Percentiles rank a stretch among this genome's conserved stretches.
phyloP scores from a whole-genome alignment of 2,329 filamentous ascomycete genomes.

The Salinomyces thailandicus region DNA sequence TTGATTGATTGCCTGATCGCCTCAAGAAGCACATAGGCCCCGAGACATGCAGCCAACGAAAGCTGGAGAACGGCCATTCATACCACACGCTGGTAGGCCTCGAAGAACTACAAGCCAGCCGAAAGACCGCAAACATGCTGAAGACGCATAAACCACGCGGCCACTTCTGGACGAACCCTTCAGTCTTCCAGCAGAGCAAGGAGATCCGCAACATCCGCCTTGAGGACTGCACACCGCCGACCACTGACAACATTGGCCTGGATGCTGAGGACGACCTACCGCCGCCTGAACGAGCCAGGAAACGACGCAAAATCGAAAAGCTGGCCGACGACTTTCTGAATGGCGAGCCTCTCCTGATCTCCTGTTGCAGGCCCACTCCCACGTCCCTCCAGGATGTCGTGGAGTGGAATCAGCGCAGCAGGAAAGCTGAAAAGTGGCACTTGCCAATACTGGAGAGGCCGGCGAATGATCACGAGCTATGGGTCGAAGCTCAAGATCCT shows the following conservation, averaged over 20 bases:
- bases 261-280: constrained; percentile 50
- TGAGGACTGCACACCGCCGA: constrained; percentile 13
- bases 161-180: constrained; percentile 20
- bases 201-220: constrained; percentile 18
- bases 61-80: too few relatives aligned
- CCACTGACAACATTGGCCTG: constrained; percentile 39
- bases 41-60: too few relatives aligned
- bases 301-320: constrained; percentile 47
- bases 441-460: background rate
- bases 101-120: too few relatives aligned
- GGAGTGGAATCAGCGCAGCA: constrained; percentile 50
- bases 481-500: constrained; percentile 7
- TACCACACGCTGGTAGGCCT: too few relatives aligned
- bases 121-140: too few relatives aligned
- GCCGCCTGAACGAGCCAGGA: constrained; percentile 40
- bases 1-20: too few relatives aligned
- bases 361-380: constrained; percentile 41
- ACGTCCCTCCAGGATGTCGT: constrained; percentile 7
- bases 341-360: constrained; percentile 46
- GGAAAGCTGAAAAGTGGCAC: constrained; percentile 5
- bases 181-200: constrained; percentile 21
- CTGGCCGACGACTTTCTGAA: constrained; percentile 49
- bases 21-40: too few relatives aligned
- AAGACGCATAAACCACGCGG: constrained; percentile 21
- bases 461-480: background rate